phyloP scores from a whole-genome alignment of 345 rosid genomes.

The Euphorbia pulcherrima region DNA sequence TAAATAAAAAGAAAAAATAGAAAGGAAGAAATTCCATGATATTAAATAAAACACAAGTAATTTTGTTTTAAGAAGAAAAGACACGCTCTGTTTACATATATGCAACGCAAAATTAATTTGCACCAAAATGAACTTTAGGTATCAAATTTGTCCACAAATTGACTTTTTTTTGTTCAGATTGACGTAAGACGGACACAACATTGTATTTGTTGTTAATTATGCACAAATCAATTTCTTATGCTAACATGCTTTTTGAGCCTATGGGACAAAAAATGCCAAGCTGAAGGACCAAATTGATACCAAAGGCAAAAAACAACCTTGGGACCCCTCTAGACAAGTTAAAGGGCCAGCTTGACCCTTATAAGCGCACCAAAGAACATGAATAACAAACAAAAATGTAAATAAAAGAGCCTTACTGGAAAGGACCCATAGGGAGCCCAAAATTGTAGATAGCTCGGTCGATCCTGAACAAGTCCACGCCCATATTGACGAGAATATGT shows the following conservation, averaged over 20 bases:
- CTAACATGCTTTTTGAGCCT: neutral
- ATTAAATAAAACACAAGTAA: neutral
- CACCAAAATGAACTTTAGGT: no score
- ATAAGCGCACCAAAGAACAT: neutral
- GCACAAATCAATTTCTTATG: neutral
- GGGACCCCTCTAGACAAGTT: no score
- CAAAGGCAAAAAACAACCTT: no score
- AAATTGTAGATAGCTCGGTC: constrained; percentile 70
- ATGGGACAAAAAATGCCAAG: neutral
- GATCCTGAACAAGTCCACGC: constrained; percentile 87
- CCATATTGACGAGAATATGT: constrained; percentile 62
- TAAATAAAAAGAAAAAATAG: neutral
- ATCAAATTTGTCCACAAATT: neutral
- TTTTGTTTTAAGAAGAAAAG: neutral
- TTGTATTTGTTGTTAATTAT: no score
- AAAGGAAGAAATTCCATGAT: neutral
- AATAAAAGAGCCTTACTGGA: constrained; percentile 62
- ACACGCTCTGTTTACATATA: constrained; percentile 1
- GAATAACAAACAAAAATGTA: constrained; percentile 1
- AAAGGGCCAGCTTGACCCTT: no score
- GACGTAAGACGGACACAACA: no score
- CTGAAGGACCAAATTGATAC: no score
- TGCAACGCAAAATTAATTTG: neutral
- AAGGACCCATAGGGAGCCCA: constrained; percentile 94
- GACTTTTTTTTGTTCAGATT: neutral